These are phyloP conservation scores for Apiospora marii DNA, from an alignment of 2,329 filamentous ascomycete species.

Conservation along the genomic window DNA sequence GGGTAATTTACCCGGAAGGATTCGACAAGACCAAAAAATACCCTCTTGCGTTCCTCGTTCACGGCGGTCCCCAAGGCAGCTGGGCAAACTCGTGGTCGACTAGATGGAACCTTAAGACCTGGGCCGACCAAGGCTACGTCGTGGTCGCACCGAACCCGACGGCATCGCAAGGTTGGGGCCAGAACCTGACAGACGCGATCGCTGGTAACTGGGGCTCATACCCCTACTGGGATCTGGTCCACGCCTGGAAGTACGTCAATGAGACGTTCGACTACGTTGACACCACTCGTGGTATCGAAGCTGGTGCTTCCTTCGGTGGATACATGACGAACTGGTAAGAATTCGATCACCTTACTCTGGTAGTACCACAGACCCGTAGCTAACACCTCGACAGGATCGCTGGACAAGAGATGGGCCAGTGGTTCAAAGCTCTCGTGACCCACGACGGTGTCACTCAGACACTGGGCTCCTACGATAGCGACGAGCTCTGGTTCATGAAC, in stretches of 20 bases:
- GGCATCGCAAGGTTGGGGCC: constrained; percentile 61
- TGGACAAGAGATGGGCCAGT: constrained; percentile 59
- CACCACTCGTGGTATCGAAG: constrained; percentile 56
- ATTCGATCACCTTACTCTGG: not conserved
- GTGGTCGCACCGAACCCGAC: constrained; percentile 63
- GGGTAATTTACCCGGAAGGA: constrained; percentile 43
- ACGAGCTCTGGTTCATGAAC: constrained; percentile 48
- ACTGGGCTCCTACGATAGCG: constrained; percentile 44
- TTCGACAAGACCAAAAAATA: constrained; percentile 53
- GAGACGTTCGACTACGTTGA: constrained; percentile 60
- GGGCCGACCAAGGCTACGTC: constrained; percentile 64
- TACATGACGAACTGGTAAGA: constrained; percentile 62
- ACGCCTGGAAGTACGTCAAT: constrained; percentile 60
- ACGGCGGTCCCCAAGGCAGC: constrained; percentile 61
- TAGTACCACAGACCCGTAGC: not conserved
- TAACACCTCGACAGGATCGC: constrained; percentile 51
- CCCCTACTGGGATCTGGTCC: constrained; percentile 63
- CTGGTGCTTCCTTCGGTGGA: constrained; percentile 62
- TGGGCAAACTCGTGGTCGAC: constrained; percentile 61
- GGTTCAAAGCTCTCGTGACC: constrained; percentile 64
- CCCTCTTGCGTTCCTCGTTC: constrained; percentile 60
- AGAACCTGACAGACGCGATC: constrained; percentile 60
- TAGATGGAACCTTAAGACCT: constrained; percentile 62
- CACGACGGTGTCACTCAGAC: constrained; percentile 56
- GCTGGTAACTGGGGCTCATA: constrained; percentile 58